Evolutionary conservation across 1,284 basidiomycete species (phyloP).

Genomic region (Puccinia horiana): DNA sequence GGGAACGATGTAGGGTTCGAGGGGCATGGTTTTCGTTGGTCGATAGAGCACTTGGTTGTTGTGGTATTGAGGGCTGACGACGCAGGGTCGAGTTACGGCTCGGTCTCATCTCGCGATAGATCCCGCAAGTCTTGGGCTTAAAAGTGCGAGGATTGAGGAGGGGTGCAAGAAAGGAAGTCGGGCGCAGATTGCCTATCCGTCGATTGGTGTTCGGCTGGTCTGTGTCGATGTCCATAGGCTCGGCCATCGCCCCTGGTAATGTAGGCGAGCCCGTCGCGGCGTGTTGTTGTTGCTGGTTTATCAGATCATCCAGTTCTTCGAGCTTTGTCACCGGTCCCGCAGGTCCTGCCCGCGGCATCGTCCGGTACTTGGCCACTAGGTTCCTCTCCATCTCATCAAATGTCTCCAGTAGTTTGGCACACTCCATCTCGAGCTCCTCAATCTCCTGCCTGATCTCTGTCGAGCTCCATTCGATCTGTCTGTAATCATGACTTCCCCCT

Average conservation of each 20-base stretch:
- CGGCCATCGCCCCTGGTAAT: neutral
- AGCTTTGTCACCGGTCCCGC: constrained; percentile 11
- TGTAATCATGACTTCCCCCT: neutral
- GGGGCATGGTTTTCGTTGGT: neutral
- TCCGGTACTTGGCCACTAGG: constrained; percentile 11
- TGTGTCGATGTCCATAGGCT: neutral
- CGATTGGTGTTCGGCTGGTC: neutral
- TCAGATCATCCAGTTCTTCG: neutral
- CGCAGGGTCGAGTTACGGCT: neutral
- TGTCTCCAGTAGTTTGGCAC: constrained; percentile 26
- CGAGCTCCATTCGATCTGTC: constrained; percentile 20
- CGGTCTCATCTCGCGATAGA: neutral
- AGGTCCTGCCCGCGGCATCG: neutral
- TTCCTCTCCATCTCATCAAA: constrained; percentile 40
- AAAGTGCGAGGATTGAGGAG: constrained; percentile 1
- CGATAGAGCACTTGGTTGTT: neutral
- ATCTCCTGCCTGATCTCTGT: constrained; percentile 27
- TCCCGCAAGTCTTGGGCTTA: neutral
- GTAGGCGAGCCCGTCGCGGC: neutral
- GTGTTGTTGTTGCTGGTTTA: constrained; percentile 11
- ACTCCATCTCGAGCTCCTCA: constrained; percentile 20
- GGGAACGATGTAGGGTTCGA: neutral
- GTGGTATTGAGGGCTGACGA: neutral
- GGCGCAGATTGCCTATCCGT: neutral
- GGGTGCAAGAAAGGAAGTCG: constrained; percentile 3